Conservation (phyloP, 2,329 filamentous ascomycete genomes). For the Apiospora hydei region DNA sequence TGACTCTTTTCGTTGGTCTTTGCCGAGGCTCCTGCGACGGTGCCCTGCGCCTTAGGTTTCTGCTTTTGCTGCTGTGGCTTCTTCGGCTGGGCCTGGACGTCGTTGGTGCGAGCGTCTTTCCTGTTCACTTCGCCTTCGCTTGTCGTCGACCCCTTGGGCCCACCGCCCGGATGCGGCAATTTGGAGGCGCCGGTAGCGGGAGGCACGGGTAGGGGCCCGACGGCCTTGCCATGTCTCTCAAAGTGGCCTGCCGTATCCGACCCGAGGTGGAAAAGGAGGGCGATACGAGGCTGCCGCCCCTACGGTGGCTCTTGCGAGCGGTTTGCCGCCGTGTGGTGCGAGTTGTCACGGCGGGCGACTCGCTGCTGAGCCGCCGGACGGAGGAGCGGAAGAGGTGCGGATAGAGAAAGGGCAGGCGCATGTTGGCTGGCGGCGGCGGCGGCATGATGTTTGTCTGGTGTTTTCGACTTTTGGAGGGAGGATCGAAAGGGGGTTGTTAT, state of each 20-base stretch:
- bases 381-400: slow-evolving; percentile 69
- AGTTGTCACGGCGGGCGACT: slow-evolving; percentile 32
- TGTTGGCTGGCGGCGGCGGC: not conserved
- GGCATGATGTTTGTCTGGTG: slow-evolving; percentile 7
- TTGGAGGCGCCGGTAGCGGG: slow-evolving; percentile 37
- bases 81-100: slow-evolving; percentile 22
- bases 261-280: slow-evolving; percentile 47
- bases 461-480: not conserved
- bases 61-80: slow-evolving; percentile 23
- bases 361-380: slow-evolving; percentile 52
- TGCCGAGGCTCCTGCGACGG: not conserved
- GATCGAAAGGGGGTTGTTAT: not conserved
- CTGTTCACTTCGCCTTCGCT: slow-evolving; percentile 30
- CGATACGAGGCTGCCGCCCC: slow-evolving; percentile 30
- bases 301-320: slow-evolving; percentile 35
- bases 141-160: slow-evolving; percentile 23
- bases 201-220: slow-evolving; percentile 56
- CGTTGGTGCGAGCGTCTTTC: slow-evolving; percentile 26
- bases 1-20: too few relatives aligned
- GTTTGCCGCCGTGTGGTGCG: slow-evolving; percentile 50
- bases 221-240: slow-evolving; percentile 66
- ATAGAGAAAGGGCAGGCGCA: slow-evolving; percentile 71
- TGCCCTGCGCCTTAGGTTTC: slow-evolving; percentile 18
- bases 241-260: slow-evolving; percentile 49
- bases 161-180: slow-evolving; percentile 34